Percentiles rank a stretch among this genome's conserved stretches.
These are phyloP conservation scores for Cadophora sp. DNA, from an alignment of 2,329 filamentous ascomycete genomes.

Conservation along the genomic window DNA sequence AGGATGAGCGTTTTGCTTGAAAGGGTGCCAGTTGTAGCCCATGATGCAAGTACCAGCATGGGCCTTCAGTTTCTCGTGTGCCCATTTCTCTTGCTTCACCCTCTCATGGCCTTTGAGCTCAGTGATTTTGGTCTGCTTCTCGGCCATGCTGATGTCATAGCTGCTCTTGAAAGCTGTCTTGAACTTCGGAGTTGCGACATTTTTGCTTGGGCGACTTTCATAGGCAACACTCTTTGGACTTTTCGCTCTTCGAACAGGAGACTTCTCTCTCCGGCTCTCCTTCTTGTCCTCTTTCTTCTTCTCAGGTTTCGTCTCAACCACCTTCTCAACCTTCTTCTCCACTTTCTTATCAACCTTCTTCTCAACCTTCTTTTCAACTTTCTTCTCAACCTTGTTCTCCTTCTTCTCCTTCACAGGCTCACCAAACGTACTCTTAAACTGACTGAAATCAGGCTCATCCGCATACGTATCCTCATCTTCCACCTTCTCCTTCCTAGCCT, in stretches of 20 bases:
- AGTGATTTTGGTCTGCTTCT: not conserved
- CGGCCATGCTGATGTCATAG: constrained; percentile 5
- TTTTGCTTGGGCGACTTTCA: not conserved
- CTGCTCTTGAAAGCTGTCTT: constrained; percentile 1
- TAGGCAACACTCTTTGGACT: not conserved
- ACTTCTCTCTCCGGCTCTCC: not conserved
- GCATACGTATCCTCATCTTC: not conserved
- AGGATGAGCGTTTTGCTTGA: not conserved
- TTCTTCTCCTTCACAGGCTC: constrained; percentile 12
- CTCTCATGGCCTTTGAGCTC: not conserved
- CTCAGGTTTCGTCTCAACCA: not conserved
- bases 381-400: not conserved
- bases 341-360: not conserved
- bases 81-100: not conserved
- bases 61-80: not conserved
- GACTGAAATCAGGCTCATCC: constrained; percentile 4
- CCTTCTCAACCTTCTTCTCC: not conserved
- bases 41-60: not conserved
- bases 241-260: not conserved
- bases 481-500: not conserved
- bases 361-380: not conserved
- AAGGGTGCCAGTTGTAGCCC: not conserved
- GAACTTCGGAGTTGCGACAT: not conserved
- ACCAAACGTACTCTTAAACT: constrained; percentile 1
- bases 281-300: not conserved